Evolutionary conservation across 129 eudicot genomes (phyloP).

Genomic region (Pittosporum tobira): DNA sequence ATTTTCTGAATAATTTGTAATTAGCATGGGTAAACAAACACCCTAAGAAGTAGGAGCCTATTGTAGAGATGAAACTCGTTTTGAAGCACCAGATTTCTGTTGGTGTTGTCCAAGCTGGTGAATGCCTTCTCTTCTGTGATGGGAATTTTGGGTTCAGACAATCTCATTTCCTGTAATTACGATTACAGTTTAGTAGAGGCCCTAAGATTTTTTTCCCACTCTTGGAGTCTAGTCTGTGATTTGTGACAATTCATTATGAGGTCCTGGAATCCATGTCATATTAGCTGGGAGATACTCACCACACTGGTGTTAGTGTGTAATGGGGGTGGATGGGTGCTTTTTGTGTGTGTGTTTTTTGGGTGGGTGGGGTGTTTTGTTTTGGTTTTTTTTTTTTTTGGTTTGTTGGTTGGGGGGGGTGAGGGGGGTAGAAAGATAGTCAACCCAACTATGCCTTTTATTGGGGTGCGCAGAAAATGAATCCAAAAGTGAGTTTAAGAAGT

Average conservation of each 20-base stretch:
- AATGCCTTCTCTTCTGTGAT: neutral
- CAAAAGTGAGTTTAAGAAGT: too few species aligned
- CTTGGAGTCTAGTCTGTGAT: neutral
- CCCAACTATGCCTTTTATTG: too few species aligned
- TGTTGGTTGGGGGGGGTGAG: too few species aligned
- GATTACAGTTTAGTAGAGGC: neutral
- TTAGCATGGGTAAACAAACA: neutral
- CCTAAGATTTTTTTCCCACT: neutral
- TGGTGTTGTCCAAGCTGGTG: neutral
- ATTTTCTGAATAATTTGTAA: neutral
- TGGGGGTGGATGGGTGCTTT: too few species aligned
- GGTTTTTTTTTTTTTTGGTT: too few species aligned
- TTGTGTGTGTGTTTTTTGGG: too few species aligned
- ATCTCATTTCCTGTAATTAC: neutral
- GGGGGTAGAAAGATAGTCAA: too few species aligned
- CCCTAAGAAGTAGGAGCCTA: neutral
- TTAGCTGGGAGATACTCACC: neutral
- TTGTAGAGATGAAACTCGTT: neutral
- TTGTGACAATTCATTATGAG: neutral
- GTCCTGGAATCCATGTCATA: neutral
- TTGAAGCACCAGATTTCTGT: neutral
- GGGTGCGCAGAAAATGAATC: too few species aligned
- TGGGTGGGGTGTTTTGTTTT: too few species aligned
- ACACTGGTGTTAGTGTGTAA: neutral
- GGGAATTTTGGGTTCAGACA: neutral